Evolutionary conservation across 2,329 filamentous ascomycete genomes (phyloP), one percentile per base, ranked within the genome.

Genomic region (Cladosporium halotolerans): DNA sequence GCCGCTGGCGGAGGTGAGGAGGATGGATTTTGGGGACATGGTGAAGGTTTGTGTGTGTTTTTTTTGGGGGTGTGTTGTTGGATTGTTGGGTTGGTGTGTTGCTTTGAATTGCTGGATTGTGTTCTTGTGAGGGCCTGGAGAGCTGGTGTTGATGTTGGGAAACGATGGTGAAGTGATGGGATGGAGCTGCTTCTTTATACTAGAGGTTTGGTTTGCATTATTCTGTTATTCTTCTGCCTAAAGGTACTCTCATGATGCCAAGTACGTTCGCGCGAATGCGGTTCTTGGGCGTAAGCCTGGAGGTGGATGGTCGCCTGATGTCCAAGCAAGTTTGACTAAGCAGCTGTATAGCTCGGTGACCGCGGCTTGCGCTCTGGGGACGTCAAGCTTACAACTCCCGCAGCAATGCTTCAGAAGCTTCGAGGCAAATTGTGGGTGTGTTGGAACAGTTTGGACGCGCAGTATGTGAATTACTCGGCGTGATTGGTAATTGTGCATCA

Each of bases 1-100:
- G 52, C 52, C 52, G 34, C 34, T 38, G 39, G 45, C 52, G 13
- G 44, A 42, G 19, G 52, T 54, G 14, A 54, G n/a, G 39, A 54
- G 52, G 45, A 54, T 49, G 11, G 44, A 44, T 44, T 44, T 36
- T 9, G 48, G 48, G 4, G 32, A 23, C 48, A 51, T 51, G 13
- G 40, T 42, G 8, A 1, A 14, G n/a, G 6, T 13, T 8, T 11
- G 34, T 13, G 34, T 1, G n/a, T 13, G 34, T 11, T 5, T 38
- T 6, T 11, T 9, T 38, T 38, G 3, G n/a, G 34, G n/a, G 23
- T 28, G 23, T 1, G 6, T 4, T 11, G 34, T 38, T 38, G 10
- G 9, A 14, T 41, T 16, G 19, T 45, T 31, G 42, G 28, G 18
- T 11, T 33, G 19, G 13, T 45, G 19, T 23, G 32, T 32, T 45